Evolutionary conservation across 75 land plant genomes (phyloP).

Genomic region (Isoetes taiwanensis): DNA sequence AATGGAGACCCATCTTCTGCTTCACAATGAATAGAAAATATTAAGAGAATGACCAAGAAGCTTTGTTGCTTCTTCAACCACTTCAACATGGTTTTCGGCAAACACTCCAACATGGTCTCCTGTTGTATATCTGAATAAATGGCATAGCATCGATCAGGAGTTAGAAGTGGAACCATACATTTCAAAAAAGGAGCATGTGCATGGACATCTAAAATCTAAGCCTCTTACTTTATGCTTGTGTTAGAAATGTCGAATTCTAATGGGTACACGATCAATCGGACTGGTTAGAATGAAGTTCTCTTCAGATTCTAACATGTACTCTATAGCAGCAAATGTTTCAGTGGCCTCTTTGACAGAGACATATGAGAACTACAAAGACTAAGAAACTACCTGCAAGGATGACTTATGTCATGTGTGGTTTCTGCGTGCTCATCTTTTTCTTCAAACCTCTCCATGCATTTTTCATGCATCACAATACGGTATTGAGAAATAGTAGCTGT

Average conservation of each 20-base stretch:
- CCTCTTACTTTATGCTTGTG: slow-evolving; percentile 59
- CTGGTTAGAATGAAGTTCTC: slow-evolving; percentile 62
- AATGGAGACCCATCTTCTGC: slow-evolving; percentile 73
- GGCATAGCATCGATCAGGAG: too few relatives aligned
- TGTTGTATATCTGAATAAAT: slow-evolving; percentile 58
- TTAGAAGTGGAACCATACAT: too few relatives aligned
- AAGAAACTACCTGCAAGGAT: slow-evolving; percentile 63
- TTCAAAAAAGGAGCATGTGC: too few relatives aligned
- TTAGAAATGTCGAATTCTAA: slow-evolving; percentile 82
- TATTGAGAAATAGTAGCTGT: slow-evolving; percentile 75
- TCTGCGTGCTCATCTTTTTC: slow-evolving; percentile 46
- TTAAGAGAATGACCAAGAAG: slow-evolving; percentile 38
- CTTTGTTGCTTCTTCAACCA: slow-evolving; percentile 61
- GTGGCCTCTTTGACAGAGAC: too few relatives aligned
- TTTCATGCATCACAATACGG: slow-evolving; percentile 48
- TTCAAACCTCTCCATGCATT: slow-evolving; percentile 24
- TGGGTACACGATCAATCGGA: slow-evolving; percentile 94
- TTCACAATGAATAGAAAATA: slow-evolving; percentile 68
- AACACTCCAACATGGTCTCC: slow-evolving; percentile 90
- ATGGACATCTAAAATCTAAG: too few relatives aligned
- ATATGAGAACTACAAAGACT: neutral
- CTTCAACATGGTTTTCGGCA: slow-evolving; percentile 56
- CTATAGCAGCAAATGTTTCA: too few relatives aligned
- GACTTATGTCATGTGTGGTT: slow-evolving; percentile 54
- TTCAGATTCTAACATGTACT: slow-evolving; percentile 56